Evolutionary conservation across 768 basidiomycete species (phyloP), one percentile per base, ranked within the genome.

Genomic region (Hericium alpestre): DNA sequence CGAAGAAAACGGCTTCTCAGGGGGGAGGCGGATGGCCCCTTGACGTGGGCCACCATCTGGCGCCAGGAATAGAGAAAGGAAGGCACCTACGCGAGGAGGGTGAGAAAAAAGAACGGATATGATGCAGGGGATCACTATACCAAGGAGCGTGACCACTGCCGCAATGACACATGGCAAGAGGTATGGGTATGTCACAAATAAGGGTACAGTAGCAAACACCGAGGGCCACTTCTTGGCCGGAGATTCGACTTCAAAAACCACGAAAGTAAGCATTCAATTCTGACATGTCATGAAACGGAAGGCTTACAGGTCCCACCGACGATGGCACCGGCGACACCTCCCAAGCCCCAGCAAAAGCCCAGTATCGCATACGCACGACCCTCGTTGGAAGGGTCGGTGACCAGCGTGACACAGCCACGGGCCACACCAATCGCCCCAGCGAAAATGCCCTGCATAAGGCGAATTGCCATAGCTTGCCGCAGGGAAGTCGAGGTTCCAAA

Each of bases 321-420:
- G 54, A 93, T 86, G 49, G 88, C 87, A 47, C 92, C 92, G 49
- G 85, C 81, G 12, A 93, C 90, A 80, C 94, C 96, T 59, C 95
- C 96, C 61, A 98, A 81, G 59, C 93, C 94, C 96, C 95, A 96
- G 63, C 86, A 90, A 69, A 95, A 96, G 11, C 88, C 94, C 50
- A 97, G 75, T 57, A 94, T 89, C 49, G 93, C 91, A 69, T 97
- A 98, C 22, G 95, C 96, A 63, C 92, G 79, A 23, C 89, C 89
- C 70, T 97, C 94, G 70, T 99, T 99, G 53, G 84, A 87, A 27
- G 83, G 73, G 69, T 98, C 94, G 0, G 96, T 94, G 57, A 99
- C 79, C 61, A 85, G 84, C 12, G 89, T 73, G 53, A 98, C 85
- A 18, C 84, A 87, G 12, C 93, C 90, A 65, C 95, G 82, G 47